Evolutionary conservation across 805 yeast genomes (phyloP).

Genomic region (Saccharomycopsis amapae): DNA sequence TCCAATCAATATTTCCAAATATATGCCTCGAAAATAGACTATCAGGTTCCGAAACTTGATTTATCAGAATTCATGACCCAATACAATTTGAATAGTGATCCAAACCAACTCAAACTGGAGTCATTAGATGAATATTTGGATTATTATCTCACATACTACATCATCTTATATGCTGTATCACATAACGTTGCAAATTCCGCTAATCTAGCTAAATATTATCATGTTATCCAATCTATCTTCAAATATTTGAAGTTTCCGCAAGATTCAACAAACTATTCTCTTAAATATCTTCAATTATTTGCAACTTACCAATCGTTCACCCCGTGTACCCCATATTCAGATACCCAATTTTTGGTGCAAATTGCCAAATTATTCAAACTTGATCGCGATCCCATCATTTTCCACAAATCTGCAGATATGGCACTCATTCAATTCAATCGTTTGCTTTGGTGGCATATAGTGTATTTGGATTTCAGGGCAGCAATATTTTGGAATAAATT

Average conservation of each 20-base stretch:
- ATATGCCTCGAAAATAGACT: too few species aligned
- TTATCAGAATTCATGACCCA: neutral
- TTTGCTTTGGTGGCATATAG: conserved; percentile 62
- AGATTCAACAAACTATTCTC: conserved; percentile 40
- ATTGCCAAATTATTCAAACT: conserved; percentile 48
- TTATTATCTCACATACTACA: conserved; percentile 11
- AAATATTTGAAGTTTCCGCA: conserved; percentile 28
- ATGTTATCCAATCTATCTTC: conserved; percentile 5
- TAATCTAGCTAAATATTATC: neutral
- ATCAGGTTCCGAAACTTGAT: too few species aligned
- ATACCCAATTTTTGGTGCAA: conserved; percentile 46
- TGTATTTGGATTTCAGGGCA: conserved; percentile 50
- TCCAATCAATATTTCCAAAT: too few species aligned
- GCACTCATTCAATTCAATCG: conserved; percentile 46
- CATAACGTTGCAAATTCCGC: neutral
- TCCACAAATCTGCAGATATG: conserved; percentile 42
- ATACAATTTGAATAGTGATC: neutral
- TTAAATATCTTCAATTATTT: conserved; percentile 39
- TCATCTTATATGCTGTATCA: conserved; percentile 1
- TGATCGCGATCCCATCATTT: conserved; percentile 53
- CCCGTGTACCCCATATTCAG: conserved; percentile 26
- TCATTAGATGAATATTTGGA: neutral
- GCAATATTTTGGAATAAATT: conserved; percentile 49
- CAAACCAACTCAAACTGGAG: neutral
- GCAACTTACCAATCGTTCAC: conserved; percentile 45